These are phyloP conservation scores for Saccharomycopsis phalli DNA, from an alignment of 1,139 yeast genomes.

Conservation along the genomic window DNA sequence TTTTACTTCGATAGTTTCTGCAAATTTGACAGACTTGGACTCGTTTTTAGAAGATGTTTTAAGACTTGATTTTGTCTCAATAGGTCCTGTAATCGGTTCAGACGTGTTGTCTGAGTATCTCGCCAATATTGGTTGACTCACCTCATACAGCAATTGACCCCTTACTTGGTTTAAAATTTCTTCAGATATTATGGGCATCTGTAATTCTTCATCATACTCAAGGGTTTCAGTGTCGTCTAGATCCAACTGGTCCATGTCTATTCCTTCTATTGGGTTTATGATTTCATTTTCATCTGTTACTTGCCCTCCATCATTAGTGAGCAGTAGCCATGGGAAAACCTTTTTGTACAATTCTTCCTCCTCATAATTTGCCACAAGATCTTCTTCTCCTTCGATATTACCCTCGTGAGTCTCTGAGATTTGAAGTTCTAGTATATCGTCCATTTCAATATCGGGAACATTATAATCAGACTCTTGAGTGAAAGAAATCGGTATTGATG, in stretches of 20 bases:
- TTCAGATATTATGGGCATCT: conserved; percentile 17
- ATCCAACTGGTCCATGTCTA: no score
- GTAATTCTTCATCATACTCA: not conserved
- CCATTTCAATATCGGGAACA: conserved; percentile 11
- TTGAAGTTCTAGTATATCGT: conserved; percentile 15
- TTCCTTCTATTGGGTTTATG: no score
- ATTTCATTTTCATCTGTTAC: no score
- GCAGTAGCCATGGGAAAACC: conserved; percentile 20
- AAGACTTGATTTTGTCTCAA: conserved; percentile 6
- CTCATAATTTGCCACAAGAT: conserved; percentile 12
- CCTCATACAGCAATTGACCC: conserved; percentile 13
- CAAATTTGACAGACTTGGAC: conserved; percentile 14
- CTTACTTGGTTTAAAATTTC: conserved; percentile 9
- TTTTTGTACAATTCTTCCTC: conserved; percentile 17
- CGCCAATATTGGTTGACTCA: conserved; percentile 8
- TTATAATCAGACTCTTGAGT: not conserved
- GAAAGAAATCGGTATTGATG: not conserved
- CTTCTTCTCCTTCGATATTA: conserved; percentile 11
- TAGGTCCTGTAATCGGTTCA: not conserved
- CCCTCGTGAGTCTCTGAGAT: conserved; percentile 9
- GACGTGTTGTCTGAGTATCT: no score
- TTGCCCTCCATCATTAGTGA: no score
- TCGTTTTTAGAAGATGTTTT: no score
- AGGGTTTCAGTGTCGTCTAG: conserved; percentile 10
- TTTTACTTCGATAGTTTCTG: conserved; percentile 13